Base-by-base conservation (phyloP, 345 rosid species). In the Lumnitzera littorea region DNA sequence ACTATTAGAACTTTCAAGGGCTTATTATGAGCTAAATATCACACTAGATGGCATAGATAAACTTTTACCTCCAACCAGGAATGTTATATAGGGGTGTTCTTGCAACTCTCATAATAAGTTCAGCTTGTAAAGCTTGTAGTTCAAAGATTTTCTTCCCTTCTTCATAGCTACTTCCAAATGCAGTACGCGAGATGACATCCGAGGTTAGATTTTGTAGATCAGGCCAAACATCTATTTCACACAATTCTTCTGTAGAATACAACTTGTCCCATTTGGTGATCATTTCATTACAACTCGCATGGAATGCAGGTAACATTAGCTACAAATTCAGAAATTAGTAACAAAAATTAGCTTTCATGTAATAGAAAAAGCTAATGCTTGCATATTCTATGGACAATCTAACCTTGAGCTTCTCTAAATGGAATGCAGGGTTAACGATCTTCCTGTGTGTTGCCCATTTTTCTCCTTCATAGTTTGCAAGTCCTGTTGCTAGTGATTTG, bases 121-220 rank as follows among this genome's bases (percentile, higher is more conserved):
- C 23, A 56, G 72, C 72, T 68, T 80, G 87, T 58, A 79, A 81
- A 29, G 70, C 67, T 46, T 78, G 74, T 20, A 89, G 74, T 56
- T 74, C 67, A 56, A 89, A 89, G 62, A 84, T 82, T 58, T 73
- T 77, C 51, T 72, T 84, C 24, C 94, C 94, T 62, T 84, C 96
- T 62, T 84, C 82, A 36, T 80, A 84, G 86, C 20, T 20, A 20
- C 20, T 20, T 20, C 20, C 20, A 20, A 20, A 20, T 20, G 20
- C 20, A 20, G 20, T 74, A 57, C 72, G 48, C n/a, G 81, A 69
- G 65, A 82, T 74, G 25, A 72, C 71, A 11, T 82, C 86, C 11
- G 67, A 69, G 27, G 78, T 74, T 58, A 50, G 67, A 59, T 16
- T 54, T 46, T 51, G 74, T 59, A 73, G 47, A 55, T 51, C 27